phyloP scores from a whole-genome alignment of 2,329 filamentous ascomycete species.

The Acrodontium crateriforme region DNA sequence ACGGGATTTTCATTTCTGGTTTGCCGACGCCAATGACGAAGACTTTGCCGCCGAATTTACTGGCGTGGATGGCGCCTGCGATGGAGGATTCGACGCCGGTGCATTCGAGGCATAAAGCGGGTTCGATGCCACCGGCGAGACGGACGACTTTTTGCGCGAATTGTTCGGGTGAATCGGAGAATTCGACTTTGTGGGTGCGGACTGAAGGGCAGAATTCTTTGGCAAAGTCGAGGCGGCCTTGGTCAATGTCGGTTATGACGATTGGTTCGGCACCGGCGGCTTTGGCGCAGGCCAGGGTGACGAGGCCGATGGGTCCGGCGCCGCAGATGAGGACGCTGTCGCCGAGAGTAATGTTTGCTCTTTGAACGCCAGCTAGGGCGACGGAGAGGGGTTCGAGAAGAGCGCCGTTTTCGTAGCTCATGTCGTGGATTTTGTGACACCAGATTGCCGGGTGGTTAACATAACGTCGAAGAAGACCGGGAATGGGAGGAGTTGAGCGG shows the following conservation, averaged over 20 bases:
- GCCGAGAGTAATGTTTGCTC: slow-evolving; percentile 66
- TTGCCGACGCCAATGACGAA: slow-evolving; percentile 93
- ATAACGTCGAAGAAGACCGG: slow-evolving; percentile 77
- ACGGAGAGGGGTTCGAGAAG: slow-evolving; percentile 84
- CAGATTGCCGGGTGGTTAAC: slow-evolving; percentile 88
- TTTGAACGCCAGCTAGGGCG: slow-evolving; percentile 73
- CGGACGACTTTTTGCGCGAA: slow-evolving; percentile 55
- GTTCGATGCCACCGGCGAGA: slow-evolving; percentile 65
- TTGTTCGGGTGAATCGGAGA: slow-evolving; percentile 50
- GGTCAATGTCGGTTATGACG: slow-evolving; percentile 89
- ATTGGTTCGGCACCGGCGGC: slow-evolving; percentile 83
- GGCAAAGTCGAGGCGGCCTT: slow-evolving; percentile 70
- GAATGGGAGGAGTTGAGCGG: slow-evolving; percentile 78
- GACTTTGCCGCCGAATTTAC: slow-evolving; percentile 92
- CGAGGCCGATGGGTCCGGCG: slow-evolving; percentile 84
- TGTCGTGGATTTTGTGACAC: slow-evolving; percentile 91
- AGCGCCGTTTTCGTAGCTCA: slow-evolving; percentile 84
- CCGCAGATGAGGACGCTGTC: slow-evolving; percentile 84
- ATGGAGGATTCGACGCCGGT: slow-evolving; percentile 89
- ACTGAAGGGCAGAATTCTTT: slow-evolving; percentile 69
- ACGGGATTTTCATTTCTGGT: slow-evolving; percentile 89
- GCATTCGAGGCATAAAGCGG: slow-evolving; percentile 74
- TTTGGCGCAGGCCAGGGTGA: slow-evolving; percentile 69
- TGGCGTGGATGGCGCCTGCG: slow-evolving; percentile 70
- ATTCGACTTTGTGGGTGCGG: slow-evolving; percentile 65